phyloP scores from a whole-genome alignment of 2,329 filamentous ascomycete species.

The Parastagonospora avenae region DNA sequence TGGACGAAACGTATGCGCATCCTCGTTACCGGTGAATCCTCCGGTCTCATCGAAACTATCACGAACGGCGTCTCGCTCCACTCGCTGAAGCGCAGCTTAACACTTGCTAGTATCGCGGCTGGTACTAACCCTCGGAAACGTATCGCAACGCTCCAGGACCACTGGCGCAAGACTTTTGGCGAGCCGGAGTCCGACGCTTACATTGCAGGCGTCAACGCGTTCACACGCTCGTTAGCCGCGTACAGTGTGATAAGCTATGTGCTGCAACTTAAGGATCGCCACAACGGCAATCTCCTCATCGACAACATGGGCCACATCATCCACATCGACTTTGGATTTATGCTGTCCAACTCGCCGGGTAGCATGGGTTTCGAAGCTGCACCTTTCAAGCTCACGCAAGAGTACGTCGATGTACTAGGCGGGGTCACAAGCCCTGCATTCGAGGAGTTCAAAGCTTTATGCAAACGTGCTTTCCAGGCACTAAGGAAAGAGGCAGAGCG shows the following conservation, averaged over 20 bases:
- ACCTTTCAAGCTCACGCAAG: slow-evolving; percentile 83
- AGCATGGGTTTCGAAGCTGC: slow-evolving; percentile 85
- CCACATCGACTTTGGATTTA: slow-evolving; percentile 89
- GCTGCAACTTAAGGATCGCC: slow-evolving; percentile 81
- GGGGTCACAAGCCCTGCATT: slow-evolving; percentile 73
- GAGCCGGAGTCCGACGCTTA: slow-evolving; percentile 71
- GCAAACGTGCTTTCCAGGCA: slow-evolving; percentile 85
- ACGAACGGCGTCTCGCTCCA: slow-evolving; percentile 88
- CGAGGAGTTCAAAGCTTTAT: slow-evolving; percentile 76
- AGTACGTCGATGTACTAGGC: slow-evolving; percentile 83
- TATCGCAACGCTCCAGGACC: slow-evolving; percentile 80
- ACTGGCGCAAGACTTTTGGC: slow-evolving; percentile 80
- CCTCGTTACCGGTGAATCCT: slow-evolving; percentile 82
- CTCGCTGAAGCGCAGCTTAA: slow-evolving; percentile 81
- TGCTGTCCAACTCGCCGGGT: slow-evolving; percentile 84
- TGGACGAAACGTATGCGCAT: slow-evolving; percentile 91
- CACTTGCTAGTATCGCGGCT: slow-evolving; percentile 73
- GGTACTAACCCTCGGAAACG: slow-evolving; percentile 75
- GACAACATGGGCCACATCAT: slow-evolving; percentile 86
- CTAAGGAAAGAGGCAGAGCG: slow-evolving; percentile 78
- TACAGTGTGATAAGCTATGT: slow-evolving; percentile 87
- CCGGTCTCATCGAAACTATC: slow-evolving; percentile 84
- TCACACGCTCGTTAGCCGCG: slow-evolving; percentile 79
- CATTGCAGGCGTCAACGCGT: slow-evolving; percentile 74
- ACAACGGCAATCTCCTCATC: slow-evolving; percentile 85